phyloP scores from a whole-genome alignment of 2,329 filamentous ascomycete genomes.

The Epichloe bromicola region DNA sequence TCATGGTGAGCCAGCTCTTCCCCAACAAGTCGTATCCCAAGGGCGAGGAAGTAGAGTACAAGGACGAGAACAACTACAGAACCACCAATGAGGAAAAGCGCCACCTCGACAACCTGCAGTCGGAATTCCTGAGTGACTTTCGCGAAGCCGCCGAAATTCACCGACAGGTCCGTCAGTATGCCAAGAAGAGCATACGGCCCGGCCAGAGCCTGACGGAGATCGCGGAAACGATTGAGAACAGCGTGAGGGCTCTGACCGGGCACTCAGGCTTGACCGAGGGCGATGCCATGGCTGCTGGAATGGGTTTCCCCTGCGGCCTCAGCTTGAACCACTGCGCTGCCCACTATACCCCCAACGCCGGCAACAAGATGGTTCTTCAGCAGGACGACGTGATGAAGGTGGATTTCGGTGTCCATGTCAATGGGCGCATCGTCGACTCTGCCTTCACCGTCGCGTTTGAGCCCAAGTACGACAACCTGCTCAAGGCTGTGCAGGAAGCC shows the following conservation, averaged over 20 bases:
- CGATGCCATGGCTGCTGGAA: slow-evolving; percentile 63
- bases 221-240: slow-evolving; percentile 75
- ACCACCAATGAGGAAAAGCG: slow-evolving; percentile 77
- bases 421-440: slow-evolving; percentile 68
- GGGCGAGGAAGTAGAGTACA: slow-evolving; percentile 68
- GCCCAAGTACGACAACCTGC: slow-evolving; percentile 59
- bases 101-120: slow-evolving; percentile 68
- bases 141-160: slow-evolving; percentile 81
- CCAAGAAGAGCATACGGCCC: slow-evolving; percentile 67
- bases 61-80: slow-evolving; percentile 61
- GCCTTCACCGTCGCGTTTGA: slow-evolving; percentile 72
- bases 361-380: slow-evolving; percentile 64
- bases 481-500: slow-evolving; percentile 60
- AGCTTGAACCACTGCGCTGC: slow-evolving; percentile 77
- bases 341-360: slow-evolving; percentile 77
- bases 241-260: slow-evolving; percentile 63
- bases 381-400: slow-evolving; percentile 70
- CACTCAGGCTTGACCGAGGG: slow-evolving; percentile 67
- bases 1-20: slow-evolving; percentile 60
- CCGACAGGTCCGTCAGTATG: slow-evolving; percentile 74
- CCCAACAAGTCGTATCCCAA: slow-evolving; percentile 58
- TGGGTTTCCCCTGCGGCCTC: slow-evolving; percentile 77
- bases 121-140: slow-evolving; percentile 69
- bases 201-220: slow-evolving; percentile 72
- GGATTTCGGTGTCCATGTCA: slow-evolving; percentile 71